These are phyloP conservation scores for apple (Malus domestica) DNA, from an alignment of 306 rosid species.

Conservation along the genomic window DNA sequence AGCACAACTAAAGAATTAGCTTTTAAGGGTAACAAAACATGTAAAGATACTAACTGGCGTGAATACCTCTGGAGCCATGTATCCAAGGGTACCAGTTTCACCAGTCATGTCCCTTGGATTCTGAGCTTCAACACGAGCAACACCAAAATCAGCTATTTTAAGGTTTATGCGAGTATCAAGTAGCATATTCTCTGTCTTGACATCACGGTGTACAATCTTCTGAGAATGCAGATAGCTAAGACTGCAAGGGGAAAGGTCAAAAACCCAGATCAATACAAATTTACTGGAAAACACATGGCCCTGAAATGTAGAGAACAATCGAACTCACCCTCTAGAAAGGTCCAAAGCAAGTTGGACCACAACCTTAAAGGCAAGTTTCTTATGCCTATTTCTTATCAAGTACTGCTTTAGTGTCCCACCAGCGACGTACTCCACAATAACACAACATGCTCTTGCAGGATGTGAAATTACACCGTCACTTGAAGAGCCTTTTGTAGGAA, in stretches of 20 bases:
- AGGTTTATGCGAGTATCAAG: slow-evolving; percentile 22
- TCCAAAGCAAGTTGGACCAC: slow-evolving; percentile 62
- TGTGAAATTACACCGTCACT: slow-evolving; percentile 25
- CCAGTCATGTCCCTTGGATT: slow-evolving; percentile 80
- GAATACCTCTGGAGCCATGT: slow-evolving; percentile 77
- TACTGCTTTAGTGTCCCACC: slow-evolving; percentile 56
- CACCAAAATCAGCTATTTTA: slow-evolving; percentile 74
- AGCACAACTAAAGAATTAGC: neutral
- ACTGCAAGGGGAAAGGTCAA: slow-evolving; percentile 21
- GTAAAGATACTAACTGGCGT: neutral
- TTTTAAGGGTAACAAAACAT: neutral
- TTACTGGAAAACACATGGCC: neutral
- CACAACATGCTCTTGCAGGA: slow-evolving; percentile 64
- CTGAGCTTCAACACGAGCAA: slow-evolving; percentile 73
- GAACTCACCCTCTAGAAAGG: slow-evolving; percentile 56
- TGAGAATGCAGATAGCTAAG: slow-evolving; percentile 64
- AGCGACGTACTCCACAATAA: slow-evolving; percentile 54
- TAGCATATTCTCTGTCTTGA: slow-evolving; percentile 67
- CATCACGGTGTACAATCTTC: slow-evolving; percentile 71
- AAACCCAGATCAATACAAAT: neutral
- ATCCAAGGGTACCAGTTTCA: slow-evolving; percentile 80
- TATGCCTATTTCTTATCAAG: slow-evolving; percentile 37
- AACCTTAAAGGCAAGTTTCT: slow-evolving; percentile 50
- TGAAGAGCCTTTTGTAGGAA: slow-evolving; percentile 47
- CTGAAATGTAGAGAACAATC: neutral